phyloP scores from a whole-genome alignment of 495 filamentous ascomycete species.

The Penicillium soppii region DNA sequence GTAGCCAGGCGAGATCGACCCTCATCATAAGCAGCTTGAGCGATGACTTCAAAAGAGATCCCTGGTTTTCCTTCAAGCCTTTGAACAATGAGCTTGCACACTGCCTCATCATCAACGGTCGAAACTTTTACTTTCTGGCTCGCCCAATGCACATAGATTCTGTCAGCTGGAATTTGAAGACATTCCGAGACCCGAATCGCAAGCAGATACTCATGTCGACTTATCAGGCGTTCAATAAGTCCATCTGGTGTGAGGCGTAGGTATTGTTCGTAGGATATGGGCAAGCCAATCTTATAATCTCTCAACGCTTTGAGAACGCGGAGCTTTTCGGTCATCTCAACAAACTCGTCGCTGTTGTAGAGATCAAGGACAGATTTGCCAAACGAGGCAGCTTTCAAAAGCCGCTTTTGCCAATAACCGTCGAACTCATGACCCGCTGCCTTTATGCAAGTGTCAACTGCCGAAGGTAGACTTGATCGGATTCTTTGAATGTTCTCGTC shows the following conservation, averaged over 20 bases:
- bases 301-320: constrained; percentile 89
- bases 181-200: constrained; percentile 89
- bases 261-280: constrained; percentile 90
- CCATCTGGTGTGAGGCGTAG: constrained; percentile 84
- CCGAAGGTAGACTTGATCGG: constrained; percentile 77
- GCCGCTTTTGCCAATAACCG: constrained; percentile 87
- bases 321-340: constrained; percentile 94
- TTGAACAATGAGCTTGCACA: constrained; percentile 83
- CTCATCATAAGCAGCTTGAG: constrained; percentile 93
- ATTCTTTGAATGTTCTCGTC: constrained; percentile 97
- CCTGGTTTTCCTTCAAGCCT: constrained; percentile 83
- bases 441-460: constrained; percentile 86
- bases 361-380: constrained; percentile 96
- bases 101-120: constrained; percentile 79
- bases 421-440: constrained; percentile 92
- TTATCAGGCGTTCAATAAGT: constrained; percentile 79
- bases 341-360: constrained; percentile 96
- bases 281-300: constrained; percentile 86
- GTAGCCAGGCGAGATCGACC: constrained; percentile 84
- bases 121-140: constrained; percentile 87
- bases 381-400: constrained; percentile 92
- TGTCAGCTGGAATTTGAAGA: constrained; percentile 79
- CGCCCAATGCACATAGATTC: constrained; percentile 95
- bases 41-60: constrained; percentile 93
- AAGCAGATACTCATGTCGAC: constrained; percentile 86